Evolutionary conservation across 2,329 filamentous ascomycete species (phyloP).

Genomic region (Leptodontidium sp.): DNA sequence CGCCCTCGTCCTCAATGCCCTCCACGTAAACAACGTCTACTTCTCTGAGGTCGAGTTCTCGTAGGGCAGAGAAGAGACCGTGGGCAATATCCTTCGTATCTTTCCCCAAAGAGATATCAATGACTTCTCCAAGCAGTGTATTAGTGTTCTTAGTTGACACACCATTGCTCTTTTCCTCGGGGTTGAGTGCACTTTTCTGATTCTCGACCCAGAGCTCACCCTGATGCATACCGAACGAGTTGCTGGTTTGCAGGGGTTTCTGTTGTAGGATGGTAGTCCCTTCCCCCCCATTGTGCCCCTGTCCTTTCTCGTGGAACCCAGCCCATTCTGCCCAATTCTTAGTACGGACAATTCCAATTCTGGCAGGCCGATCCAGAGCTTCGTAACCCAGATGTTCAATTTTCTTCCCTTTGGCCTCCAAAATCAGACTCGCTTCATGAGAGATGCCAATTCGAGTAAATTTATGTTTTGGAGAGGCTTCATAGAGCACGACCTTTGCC

Average conservation of each 20-base stretch:
- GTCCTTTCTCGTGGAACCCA: constrained; percentile 31
- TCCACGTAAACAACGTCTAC: constrained; percentile 91
- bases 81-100: constrained; percentile 80
- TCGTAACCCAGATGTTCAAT: constrained; percentile 29
- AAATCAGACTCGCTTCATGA: constrained; percentile 22
- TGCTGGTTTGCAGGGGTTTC: background rate
- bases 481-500: constrained; percentile 85
- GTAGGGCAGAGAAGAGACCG: constrained; percentile 85
- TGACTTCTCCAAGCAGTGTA: constrained; percentile 34
- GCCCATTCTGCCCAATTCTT: constrained; percentile 48
- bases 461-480: constrained; percentile 54
- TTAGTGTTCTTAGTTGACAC: background rate
- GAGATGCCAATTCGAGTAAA: constrained; percentile 38
- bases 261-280: background rate
- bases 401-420: constrained; percentile 25
- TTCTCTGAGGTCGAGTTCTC: constrained; percentile 81
- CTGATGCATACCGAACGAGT: constrained; percentile 30
- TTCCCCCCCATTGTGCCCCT: background rate
- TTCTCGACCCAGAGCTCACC: constrained; percentile 31
- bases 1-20: constrained; percentile 80
- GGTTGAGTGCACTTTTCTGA: background rate
- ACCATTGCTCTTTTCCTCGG: background rate
- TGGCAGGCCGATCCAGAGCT: constrained; percentile 19
- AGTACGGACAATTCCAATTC: constrained; percentile 48
- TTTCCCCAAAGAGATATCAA: constrained; percentile 78